Evolutionary conservation across 2,329 filamentous ascomycete species (phyloP), one percentile per base, ranked within the genome.

Genomic region (Pyrenophora graminea): DNA sequence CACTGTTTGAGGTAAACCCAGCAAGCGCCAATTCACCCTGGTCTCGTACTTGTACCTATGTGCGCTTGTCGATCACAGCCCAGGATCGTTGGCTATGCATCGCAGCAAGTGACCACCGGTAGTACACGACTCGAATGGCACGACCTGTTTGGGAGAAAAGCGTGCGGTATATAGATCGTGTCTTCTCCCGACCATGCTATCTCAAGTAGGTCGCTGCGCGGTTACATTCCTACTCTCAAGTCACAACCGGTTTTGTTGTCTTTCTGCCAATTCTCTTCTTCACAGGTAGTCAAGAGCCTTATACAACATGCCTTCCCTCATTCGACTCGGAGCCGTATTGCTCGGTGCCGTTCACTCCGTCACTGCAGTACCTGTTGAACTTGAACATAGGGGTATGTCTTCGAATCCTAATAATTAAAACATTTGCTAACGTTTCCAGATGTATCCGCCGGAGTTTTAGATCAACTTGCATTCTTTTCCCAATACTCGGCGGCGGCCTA

Each of bases 401-500:
- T 21, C 51, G 47, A 27, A 15, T 13, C 30, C 19, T 7, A 8
- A 6, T 1, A 39, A 45, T 18, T 25, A 19, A 33, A 12, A 3
- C 9, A 4, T 27, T 3, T 8, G 27, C 45, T 48, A 23, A 52
- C 15, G 18, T 39, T 5, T 6, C 40, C 36, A 74, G 70, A 59
- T 39, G 72, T 81, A 27, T 75, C 76, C 0, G 42, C 69, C n/a
- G 64, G 64, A 17, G 54, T 77, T 8, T 65, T 80, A 32, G 61
- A 69, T 13, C 66, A 77, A 36, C 67, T 82, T 6, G 67, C 70
- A 2, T 69, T 81, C 55, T 80, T 78, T 63, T 75, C 77, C 34
- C 76, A 83, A 51, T 83, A 80, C 62, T 74, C 80, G 2, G 80
- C 79, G 2, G 80, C 81, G 3, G 72, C 80, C 17, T 83, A 83